phyloP scores from a whole-genome alignment of 1,139 yeast genomes.

The Blastobotrys illinoisensis region DNA sequence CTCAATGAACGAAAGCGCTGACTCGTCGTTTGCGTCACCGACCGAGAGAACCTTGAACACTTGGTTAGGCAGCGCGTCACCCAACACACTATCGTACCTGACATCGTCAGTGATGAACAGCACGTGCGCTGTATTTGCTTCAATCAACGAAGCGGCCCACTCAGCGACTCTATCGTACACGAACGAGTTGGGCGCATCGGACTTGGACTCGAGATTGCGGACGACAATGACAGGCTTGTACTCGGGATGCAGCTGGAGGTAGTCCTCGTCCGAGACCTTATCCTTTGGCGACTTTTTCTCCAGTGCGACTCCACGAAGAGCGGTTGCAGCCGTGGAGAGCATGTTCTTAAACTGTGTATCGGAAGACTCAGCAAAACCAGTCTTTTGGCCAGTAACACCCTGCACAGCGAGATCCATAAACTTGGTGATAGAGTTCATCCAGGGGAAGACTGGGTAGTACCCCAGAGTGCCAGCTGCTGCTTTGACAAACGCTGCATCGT shows the following conservation, averaged over 20 bases:
- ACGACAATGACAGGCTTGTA: constrained; percentile 82
- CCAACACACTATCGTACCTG: constrained; percentile 62
- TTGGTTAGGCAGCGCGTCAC: constrained; percentile 70
- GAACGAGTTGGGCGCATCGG: constrained; percentile 56
- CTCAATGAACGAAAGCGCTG: constrained; percentile 67
- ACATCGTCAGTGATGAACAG: constrained; percentile 81
- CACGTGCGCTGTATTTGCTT: constrained; percentile 82
- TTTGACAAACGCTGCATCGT: constrained; percentile 63
- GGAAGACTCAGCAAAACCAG: constrained; percentile 81
- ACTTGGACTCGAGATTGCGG: constrained; percentile 57
- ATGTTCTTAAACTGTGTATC: constrained; percentile 82
- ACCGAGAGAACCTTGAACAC: constrained; percentile 70
- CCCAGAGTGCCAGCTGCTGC: constrained; percentile 75
- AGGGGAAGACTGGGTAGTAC: constrained; percentile 88
- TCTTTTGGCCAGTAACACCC: constrained; percentile 89
- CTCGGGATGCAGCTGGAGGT: constrained; percentile 79
- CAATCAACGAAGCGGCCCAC: constrained; percentile 79
- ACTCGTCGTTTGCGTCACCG: constrained; percentile 71
- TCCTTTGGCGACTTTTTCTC: constrained; percentile 25
- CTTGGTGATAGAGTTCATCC: constrained; percentile 77
- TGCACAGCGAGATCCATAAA: constrained; percentile 82
- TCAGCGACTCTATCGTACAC: constrained; percentile 75
- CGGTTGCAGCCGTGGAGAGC: constrained; percentile 65
- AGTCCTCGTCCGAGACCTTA: constrained; percentile 62
- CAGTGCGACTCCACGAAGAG: constrained; percentile 68